A percentile compares a stretch with the other conserved stretches of the same genome.
These are phyloP conservation scores for Lecanicillium sp. DNA, from an alignment of 2,329 filamentous ascomycete species.

Conservation along the genomic window DNA sequence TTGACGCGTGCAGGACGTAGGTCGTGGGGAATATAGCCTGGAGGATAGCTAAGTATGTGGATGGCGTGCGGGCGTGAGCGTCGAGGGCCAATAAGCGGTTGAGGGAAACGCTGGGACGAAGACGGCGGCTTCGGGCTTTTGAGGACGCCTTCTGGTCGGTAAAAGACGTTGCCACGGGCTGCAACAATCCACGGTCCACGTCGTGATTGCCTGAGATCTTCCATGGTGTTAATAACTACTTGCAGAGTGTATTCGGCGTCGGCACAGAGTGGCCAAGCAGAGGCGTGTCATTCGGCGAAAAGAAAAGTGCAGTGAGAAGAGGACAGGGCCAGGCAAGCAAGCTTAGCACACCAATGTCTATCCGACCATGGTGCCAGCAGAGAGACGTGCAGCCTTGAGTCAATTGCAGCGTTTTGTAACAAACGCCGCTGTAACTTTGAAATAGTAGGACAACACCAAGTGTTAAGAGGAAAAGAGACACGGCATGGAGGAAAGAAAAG, in stretches of 20 bases:
- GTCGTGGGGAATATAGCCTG: conserved; percentile 37
- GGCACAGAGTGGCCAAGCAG: background rate
- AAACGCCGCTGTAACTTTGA: too few relatives aligned
- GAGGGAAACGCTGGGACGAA: conserved; percentile 18
- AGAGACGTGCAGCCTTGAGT: too few relatives aligned
- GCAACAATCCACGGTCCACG: conserved; percentile 14
- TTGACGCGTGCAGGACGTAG: conserved; percentile 25
- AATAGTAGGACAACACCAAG: too few relatives aligned
- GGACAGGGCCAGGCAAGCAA: too few relatives aligned
- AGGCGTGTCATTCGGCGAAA: background rate
- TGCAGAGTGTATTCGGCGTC: background rate
- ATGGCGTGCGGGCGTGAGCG: conserved; percentile 32
- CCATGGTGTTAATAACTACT: conserved; percentile 4
- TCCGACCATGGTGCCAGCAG: too few relatives aligned
- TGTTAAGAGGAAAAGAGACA: too few relatives aligned
- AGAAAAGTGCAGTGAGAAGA: background rate
- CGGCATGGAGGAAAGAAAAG: too few relatives aligned
- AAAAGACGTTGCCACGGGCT: conserved; percentile 20
- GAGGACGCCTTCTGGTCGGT: conserved; percentile 15
- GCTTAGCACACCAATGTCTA: too few relatives aligned
- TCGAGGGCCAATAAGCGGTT: conserved; percentile 31
- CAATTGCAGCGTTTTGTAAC: too few relatives aligned
- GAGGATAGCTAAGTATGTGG: conserved; percentile 33
- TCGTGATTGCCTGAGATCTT: background rate
- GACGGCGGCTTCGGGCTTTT: conserved; percentile 3